Evolutionary conservation across 2,329 filamentous ascomycete genomes (phyloP), one percentile per base, ranked within the genome.

Genomic region (Seiridium unicorne): DNA sequence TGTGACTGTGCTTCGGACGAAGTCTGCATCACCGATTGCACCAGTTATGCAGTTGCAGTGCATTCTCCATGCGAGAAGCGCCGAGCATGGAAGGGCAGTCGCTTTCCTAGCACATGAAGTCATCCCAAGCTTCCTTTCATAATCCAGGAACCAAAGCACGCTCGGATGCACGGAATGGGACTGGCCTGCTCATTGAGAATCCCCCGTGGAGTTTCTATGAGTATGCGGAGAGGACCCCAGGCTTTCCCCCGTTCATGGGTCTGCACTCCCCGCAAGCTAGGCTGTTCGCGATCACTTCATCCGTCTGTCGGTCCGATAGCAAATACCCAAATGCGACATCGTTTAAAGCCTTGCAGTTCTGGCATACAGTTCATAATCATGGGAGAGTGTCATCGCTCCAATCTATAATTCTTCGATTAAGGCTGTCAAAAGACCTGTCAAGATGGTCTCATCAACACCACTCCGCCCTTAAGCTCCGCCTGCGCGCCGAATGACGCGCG

Each of bases 251-350:
- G 44, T 35, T 26, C 35, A n/a, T 51, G n/a, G 44, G n/a, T 34
- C 13, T 48, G 7, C 26, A 18, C 36, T 32, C 57, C 57, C 57
- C 57, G 49, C 57, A 59, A 35, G 57, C 57, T 59, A 59, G 54
- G 47, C 57, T 59, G 38, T 54, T 59, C 57, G 36, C 36, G 48
- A 59, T 53, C 57, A 54, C 49, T 44, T 46, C 57, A 42, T 46
- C 49, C 47, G 57, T 40, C 18, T 31, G 18, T 59, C 57, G 57
- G 57, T 59, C 57, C 57, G 57, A 58, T 57, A 57, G 32, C 54
- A 57, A 8, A 18, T 11, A 36, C 44, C 34, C 42, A 36, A 57
- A 46, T 57, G 54, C 54, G 44, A 57, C 54, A 18, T 48, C 54
- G 34, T n/a, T 13, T 46, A 10, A 26, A 2, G 6, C 40, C 18